Evolutionary conservation across 805 yeast genomes (phyloP).

Genomic region (Saturnispora hagleri): DNA sequence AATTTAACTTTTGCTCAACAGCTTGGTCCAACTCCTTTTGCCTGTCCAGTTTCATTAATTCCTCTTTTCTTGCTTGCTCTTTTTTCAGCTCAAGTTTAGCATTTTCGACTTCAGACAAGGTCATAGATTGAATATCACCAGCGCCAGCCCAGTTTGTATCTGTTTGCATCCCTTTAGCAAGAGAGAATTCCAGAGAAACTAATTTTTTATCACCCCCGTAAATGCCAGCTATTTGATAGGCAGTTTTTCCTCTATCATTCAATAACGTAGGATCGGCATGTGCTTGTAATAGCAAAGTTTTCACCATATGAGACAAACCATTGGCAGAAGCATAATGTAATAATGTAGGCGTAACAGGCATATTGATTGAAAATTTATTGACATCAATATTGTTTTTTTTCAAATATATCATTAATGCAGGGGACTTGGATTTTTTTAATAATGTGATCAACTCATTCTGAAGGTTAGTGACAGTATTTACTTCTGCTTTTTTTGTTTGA

Average conservation of each 20-base stretch:
- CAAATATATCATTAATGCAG: conserved; percentile 56
- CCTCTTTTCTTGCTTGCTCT: not conserved
- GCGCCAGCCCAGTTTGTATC: conserved; percentile 44
- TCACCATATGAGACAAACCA: conserved; percentile 59
- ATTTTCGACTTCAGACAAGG: conserved; percentile 47
- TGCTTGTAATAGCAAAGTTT: conserved; percentile 48
- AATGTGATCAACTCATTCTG: conserved; percentile 50
- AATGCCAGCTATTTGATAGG: conserved; percentile 51
- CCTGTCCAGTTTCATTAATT: not conserved
- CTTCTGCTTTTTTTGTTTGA: conserved; percentile 6
- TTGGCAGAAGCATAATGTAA: conserved; percentile 70
- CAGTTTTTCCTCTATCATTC: conserved; percentile 49
- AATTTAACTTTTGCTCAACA: not conserved
- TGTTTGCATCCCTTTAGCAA: conserved; percentile 43
- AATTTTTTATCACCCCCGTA: conserved; percentile 38
- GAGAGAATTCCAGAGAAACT: conserved; percentile 56
- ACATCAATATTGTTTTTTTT: conserved; percentile 41
- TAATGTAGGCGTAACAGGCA: conserved; percentile 59
- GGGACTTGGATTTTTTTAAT: conserved; percentile 68
- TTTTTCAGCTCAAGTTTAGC: conserved; percentile 12
- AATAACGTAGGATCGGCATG: conserved; percentile 60
- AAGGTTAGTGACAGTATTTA: conserved; percentile 21
- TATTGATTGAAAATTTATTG: conserved; percentile 43
- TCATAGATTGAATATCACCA: conserved; percentile 50
- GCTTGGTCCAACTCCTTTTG: not conserved